These are phyloP conservation scores for Pythium periplocum DNA, from an alignment of 352 stramenopile genomes.

Conservation along the genomic window DNA sequence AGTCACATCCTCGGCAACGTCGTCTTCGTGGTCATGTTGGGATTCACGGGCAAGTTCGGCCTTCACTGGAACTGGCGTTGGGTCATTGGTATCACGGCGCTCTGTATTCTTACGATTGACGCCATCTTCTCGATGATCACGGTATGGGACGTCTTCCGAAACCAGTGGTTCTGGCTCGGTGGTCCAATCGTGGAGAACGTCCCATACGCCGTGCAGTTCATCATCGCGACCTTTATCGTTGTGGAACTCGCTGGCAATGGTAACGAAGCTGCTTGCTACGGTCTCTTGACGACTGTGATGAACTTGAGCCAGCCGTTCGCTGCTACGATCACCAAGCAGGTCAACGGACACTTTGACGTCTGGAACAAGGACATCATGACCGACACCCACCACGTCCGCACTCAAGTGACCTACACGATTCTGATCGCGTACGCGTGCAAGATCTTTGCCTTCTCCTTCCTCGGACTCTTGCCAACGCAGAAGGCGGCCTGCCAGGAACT, in stretches of 20 bases:
- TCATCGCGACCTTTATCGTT: conserved; percentile 27
- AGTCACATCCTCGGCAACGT: conserved; percentile 11
- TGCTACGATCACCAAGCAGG: conserved; percentile 24
- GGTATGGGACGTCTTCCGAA: conserved; percentile 21
- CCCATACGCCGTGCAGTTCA: conserved; percentile 20
- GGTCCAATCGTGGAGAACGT: conserved; percentile 25
- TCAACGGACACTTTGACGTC: conserved; percentile 20
- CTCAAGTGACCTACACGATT: conserved; percentile 24
- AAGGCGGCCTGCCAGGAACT: conserved; percentile 23
- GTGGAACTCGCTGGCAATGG: conserved; percentile 26
- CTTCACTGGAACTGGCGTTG: conserved; percentile 22
- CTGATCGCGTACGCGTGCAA: conserved; percentile 23
- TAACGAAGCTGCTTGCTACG: conserved; percentile 30
- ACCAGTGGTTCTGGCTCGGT: conserved; percentile 22
- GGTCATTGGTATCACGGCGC: conserved; percentile 16
- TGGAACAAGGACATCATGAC: conserved; percentile 20
- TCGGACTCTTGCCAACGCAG: conserved; percentile 21
- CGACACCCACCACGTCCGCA: conserved; percentile 22
- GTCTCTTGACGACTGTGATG: conserved; percentile 27
- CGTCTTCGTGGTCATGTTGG: conserved; percentile 19
- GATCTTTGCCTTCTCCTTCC: conserved; percentile 14
- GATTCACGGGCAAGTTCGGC: conserved; percentile 21
- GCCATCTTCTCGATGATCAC: conserved; percentile 17
- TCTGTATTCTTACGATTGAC: conserved; percentile 17
- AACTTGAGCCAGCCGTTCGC: conserved; percentile 24